Conservation (phyloP, 73 alveolate genomes). For the Paramecium biaurelia region DNA sequence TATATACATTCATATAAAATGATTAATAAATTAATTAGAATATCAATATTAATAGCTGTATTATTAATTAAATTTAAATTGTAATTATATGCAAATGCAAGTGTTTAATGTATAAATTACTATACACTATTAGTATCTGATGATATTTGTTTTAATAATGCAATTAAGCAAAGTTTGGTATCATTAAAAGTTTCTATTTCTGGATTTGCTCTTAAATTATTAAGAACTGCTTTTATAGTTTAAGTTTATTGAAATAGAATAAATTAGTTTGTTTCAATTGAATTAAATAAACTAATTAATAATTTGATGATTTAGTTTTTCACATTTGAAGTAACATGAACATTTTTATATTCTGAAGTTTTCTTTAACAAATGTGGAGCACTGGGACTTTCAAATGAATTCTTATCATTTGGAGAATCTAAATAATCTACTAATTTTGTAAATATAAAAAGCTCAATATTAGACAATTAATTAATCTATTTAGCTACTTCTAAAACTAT, state of each 20-base stretch:
- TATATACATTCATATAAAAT: neutral
- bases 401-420: neutral
- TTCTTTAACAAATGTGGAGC: neutral
- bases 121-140: neutral
- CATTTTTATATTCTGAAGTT: neutral
- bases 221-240: neutral
- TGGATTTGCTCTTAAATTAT: neutral
- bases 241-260: neutral
- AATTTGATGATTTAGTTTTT: neutral
- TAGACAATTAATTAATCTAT: neutral
- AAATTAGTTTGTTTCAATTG: neutral
- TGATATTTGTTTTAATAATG: neutral
- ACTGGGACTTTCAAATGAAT: constrained; percentile 10
- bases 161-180: neutral
- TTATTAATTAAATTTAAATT: neutral
- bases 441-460: neutral
- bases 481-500: neutral
- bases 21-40: neutral
- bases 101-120: neutral
- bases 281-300: neutral
- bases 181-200: neutral
- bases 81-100: neutral
- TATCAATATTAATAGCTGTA: neutral
- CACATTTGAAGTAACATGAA: neutral
- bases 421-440: constrained; percentile 9